Conservation (phyloP, 192 early-diverging fungal species). For the Mortierella alpina region DNA sequence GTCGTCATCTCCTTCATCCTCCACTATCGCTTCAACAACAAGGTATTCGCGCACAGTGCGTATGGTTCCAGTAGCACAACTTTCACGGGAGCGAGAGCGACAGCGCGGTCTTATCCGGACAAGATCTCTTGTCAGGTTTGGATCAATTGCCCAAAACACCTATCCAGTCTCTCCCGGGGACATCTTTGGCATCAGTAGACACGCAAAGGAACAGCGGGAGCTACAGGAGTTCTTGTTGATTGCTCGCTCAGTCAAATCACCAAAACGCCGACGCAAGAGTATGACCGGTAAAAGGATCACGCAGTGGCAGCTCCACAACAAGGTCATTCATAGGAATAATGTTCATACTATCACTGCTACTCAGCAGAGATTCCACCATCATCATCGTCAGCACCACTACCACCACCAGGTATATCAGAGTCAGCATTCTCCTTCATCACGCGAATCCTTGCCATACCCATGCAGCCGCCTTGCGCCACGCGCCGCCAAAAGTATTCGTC, state of each 20-base stretch:
- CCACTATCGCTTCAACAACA: neutral
- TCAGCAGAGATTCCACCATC: neutral
- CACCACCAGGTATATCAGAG: neutral
- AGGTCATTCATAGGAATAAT: neutral
- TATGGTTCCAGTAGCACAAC: neutral
- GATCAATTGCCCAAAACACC: conserved; percentile 20
- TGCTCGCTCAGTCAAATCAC: conserved; percentile 23
- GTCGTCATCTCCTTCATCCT: neutral
- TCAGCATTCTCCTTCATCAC: neutral
- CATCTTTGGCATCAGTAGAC: conserved; percentile 41
- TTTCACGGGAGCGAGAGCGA: neutral
- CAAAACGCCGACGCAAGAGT: neutral
- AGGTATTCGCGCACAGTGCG: neutral
- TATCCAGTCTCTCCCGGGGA: conserved; percentile 41
- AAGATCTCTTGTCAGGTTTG: conserved; percentile 23
- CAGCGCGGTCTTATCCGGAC: neutral
- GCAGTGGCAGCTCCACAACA: conserved; percentile 25
- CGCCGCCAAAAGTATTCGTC: conserved; percentile 5
- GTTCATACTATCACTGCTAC: neutral
- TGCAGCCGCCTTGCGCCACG: too few species aligned
- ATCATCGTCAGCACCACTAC: neutral
- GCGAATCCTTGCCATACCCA: too few species aligned
- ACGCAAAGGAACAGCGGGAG: conserved; percentile 29
- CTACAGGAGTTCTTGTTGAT: conserved; percentile 22
- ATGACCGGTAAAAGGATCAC: conserved; percentile 6